Evolutionary conservation across 768 basidiomycete genomes (phyloP).

Genomic region (Boletus pseudopeckii): DNA sequence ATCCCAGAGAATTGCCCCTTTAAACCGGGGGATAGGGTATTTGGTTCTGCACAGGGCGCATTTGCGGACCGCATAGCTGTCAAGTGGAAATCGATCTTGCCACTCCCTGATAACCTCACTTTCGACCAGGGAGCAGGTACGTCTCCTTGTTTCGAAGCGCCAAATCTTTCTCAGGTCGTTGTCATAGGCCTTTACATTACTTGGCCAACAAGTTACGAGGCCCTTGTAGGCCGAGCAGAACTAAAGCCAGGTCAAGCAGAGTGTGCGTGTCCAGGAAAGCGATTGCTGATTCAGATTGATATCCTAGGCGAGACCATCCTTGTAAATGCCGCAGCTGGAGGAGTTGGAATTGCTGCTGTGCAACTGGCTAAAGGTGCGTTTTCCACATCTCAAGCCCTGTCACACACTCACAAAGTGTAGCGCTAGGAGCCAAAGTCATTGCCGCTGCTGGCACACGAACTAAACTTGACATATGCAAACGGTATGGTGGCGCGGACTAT

Average conservation of each 20-base stretch:
- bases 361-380: conserved; percentile 84
- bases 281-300: conserved; percentile 4
- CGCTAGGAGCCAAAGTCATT: conserved; percentile 89
- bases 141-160: conserved; percentile 14
- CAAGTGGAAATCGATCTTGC: conserved; percentile 47
- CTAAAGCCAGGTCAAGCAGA: conserved; percentile 62
- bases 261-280: not conserved
- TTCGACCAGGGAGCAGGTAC: conserved; percentile 85
- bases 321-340: conserved; percentile 93
- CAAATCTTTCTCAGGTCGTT: not conserved
- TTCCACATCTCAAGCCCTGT: not conserved
- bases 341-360: conserved; percentile 88
- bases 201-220: conserved; percentile 93
- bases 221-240: conserved; percentile 78
- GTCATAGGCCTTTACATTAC: conserved; percentile 72
- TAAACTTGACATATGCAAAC: conserved; percentile 78
- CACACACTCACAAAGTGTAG: conserved; percentile 37
- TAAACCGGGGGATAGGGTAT: conserved; percentile 82
- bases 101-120: conserved; percentile 70
- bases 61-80: conserved; percentile 75
- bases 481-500: conserved; percentile 79
- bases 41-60: conserved; percentile 76
- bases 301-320: conserved; percentile 81
- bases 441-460: conserved; percentile 79
- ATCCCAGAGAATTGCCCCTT: conserved; percentile 78